Evolutionary conservation across 768 basidiomycete genomes (phyloP).

Genomic region (Russula abietina): DNA sequence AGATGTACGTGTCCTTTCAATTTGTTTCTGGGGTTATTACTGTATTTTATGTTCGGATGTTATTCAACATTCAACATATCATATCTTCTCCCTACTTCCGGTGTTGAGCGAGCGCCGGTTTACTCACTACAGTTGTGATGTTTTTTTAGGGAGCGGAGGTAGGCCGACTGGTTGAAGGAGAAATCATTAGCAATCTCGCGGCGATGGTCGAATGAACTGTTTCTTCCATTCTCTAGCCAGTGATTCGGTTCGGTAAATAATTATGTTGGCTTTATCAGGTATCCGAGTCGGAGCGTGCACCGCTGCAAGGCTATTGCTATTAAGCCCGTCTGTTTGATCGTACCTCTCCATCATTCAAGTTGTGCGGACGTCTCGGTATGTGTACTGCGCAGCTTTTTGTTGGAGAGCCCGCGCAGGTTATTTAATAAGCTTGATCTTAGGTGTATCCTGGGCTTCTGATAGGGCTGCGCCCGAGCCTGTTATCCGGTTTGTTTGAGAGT

Average conservation of each 20-base stretch:
- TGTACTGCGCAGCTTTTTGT: background rate
- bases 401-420: background rate
- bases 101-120: background rate
- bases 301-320: no score
- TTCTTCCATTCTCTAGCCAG: no score
- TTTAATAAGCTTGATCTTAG: background rate
- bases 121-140: background rate
- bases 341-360: background rate
- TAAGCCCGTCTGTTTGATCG: background rate
- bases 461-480: conserved; percentile 5
- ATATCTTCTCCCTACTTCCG: background rate
- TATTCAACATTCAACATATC: background rate
- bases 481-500: conserved; percentile 2
- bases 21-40: conserved; percentile 1
- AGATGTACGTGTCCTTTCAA: conserved; percentile 41
- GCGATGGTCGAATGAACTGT: conserved; percentile 15
- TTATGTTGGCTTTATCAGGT: no score
- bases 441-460: background rate
- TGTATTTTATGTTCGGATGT: background rate
- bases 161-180: conserved; percentile 26
- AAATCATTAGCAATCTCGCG: conserved; percentile 17
- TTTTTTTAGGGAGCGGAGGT: conserved; percentile 17
- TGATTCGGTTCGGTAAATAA: background rate
- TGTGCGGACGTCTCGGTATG: background rate
- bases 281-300: no score